Conservation (phyloP, 768 basidiomycete species). For the Macrolepiota dolichaula region DNA sequence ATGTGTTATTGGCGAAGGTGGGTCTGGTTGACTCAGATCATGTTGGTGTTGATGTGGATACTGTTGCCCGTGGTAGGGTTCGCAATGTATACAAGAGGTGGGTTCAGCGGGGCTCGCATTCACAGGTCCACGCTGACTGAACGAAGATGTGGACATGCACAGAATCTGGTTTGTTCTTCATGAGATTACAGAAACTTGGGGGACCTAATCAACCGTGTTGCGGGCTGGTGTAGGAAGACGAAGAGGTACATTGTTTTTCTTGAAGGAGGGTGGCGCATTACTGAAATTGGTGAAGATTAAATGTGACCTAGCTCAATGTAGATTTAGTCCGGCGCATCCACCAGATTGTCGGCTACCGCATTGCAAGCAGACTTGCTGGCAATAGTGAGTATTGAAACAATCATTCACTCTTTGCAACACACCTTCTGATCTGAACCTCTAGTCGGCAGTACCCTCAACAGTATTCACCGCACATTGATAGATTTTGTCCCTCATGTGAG, state of each 20-base stretch:
- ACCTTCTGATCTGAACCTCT: slow-evolving; percentile 17
- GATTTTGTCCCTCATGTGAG: slow-evolving; percentile 51
- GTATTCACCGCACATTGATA: slow-evolving; percentile 64
- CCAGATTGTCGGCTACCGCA: slow-evolving; percentile 43
- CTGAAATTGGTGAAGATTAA: slow-evolving; percentile 43
- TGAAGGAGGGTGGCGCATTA: neutral
- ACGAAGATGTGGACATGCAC: slow-evolving; percentile 52
- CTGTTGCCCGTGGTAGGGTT: slow-evolving; percentile 36
- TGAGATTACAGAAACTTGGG: neutral
- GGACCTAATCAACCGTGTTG: slow-evolving; percentile 4
- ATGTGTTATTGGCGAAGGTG: slow-evolving; percentile 67
- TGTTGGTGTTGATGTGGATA: slow-evolving; percentile 14
- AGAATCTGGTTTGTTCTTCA: slow-evolving; percentile 39
- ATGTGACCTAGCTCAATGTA: slow-evolving; percentile 57
- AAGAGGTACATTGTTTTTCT: slow-evolving; percentile 38
- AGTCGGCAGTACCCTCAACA: slow-evolving; percentile 66
- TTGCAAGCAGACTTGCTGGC: slow-evolving; percentile 62
- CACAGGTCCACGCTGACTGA: neutral
- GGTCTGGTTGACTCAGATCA: slow-evolving; percentile 19
- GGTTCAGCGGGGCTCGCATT: slow-evolving; percentile 15
- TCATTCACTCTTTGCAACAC: slow-evolving; percentile 11
- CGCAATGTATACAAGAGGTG: slow-evolving; percentile 52
- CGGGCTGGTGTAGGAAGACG: slow-evolving; percentile 42
- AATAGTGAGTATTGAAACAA: slow-evolving; percentile 51
- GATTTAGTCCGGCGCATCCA: slow-evolving; percentile 60